phyloP scores from a whole-genome alignment of 495 filamentous ascomycete genomes.

The Aspergillus asperescens region DNA sequence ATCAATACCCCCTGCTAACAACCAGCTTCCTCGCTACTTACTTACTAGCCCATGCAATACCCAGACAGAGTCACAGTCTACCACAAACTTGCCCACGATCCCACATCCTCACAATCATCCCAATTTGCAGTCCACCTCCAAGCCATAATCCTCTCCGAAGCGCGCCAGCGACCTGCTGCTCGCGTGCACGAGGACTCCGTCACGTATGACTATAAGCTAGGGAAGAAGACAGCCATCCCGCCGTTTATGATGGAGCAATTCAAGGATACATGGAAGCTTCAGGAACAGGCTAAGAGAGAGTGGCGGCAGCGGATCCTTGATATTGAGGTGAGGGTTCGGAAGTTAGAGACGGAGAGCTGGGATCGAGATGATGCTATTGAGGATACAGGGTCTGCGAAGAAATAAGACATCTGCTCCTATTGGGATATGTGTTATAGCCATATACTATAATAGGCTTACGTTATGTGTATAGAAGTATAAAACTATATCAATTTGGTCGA shows the following conservation, averaged over 20 bases:
- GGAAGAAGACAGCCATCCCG: conserved; percentile 50
- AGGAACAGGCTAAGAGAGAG: conserved; percentile 53
- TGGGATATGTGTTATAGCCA: too few relatives aligned
- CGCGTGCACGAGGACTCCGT: conserved; percentile 77
- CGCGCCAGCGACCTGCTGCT: conserved; percentile 71
- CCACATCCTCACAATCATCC: conserved; percentile 30
- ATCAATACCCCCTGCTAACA: not conserved
- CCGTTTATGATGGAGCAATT: conserved; percentile 65
- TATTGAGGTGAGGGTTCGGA: conserved; percentile 50
- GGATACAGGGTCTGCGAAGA: conserved; percentile 54
- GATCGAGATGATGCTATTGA: conserved; percentile 64
- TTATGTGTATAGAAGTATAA: too few relatives aligned
- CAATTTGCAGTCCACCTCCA: conserved; percentile 53
- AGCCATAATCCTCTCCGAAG: conserved; percentile 70
- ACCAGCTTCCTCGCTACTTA: too few relatives aligned
- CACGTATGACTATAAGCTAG: conserved; percentile 71
- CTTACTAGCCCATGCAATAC: conserved; percentile 76
- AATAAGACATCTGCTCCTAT: conserved; percentile 1
- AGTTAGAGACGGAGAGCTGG: conserved; percentile 70
- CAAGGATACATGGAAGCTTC: conserved; percentile 56
- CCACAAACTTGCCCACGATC: conserved; percentile 66
- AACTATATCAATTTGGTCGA: too few relatives aligned
- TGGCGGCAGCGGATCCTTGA: conserved; percentile 48
- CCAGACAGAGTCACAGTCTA: conserved; percentile 85
- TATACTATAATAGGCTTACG: too few relatives aligned